Base-by-base conservation (phyloP, 164 flowering plant species). In the Stephania yunnanensis region DNA sequence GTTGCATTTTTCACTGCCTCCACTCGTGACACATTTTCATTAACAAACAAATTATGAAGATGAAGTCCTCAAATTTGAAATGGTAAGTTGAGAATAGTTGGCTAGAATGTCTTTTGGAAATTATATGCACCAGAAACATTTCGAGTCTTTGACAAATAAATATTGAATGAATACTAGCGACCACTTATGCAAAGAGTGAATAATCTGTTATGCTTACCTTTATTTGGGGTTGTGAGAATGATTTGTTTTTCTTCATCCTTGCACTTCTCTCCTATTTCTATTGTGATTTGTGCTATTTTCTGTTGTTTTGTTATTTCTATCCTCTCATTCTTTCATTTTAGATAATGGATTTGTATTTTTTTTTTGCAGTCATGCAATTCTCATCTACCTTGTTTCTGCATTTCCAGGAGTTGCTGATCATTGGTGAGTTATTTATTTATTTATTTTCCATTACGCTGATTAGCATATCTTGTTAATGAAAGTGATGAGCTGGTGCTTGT, bases 371-470 rank as follows among this genome's bases (percentile, higher is more conserved):
- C 98, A 95, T 81, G 94, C 98, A 44, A 92, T 95, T 80, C 87
- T 95, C 42, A 83, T 83, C 69, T 95, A 92, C 85, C 89, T 95
- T 81, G 85, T 97, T 71, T 86, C 84, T 80, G 90, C 88, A 61
- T 95, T 87, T 81, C 97, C 94, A 67, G 97, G 90, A 72, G 87
- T 94, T 77, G 82, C 93, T 13, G 97, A 94, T 82, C 92, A 91
- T 76, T 94, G 98, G 97, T 94, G 69, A 83, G 90, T 78, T 46
- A 46, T 36, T 36, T 36, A 2, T 36, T 36, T 36, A 2, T 36
- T 36, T 36, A 36, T 36, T 36, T 36, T 36, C 42, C 0, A 36
- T 36, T 36, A 25, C 4, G 1, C 42, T 36, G 4, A 36, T 36
- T 36, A 36, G 42, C 4, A 4, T 36, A 36, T 36, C 42, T 55